Evolutionary conservation across 1,284 basidiomycete species (phyloP).

Genomic region (Sporisorium exsertum): DNA sequence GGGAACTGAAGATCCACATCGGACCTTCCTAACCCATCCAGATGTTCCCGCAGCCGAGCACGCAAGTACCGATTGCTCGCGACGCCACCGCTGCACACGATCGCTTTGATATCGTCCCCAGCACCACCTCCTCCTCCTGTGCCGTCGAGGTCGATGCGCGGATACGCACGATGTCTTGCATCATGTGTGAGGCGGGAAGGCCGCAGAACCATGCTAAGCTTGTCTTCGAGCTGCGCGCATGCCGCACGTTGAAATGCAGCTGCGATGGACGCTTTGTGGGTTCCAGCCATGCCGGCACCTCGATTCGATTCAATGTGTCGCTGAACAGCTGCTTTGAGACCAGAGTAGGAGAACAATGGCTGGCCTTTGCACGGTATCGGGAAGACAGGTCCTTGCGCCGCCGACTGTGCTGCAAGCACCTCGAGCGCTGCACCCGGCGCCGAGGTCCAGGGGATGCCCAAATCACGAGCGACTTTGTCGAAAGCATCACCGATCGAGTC

Average conservation of each 20-base stretch:
- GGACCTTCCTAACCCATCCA: conserved; percentile 30
- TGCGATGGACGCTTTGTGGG: conserved; percentile 29
- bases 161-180: conserved; percentile 8
- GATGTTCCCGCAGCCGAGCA: conserved; percentile 26
- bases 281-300: neutral
- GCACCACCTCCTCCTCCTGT: neutral
- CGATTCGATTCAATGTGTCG: conserved; percentile 32
- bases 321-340: conserved; percentile 53
- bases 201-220: conserved; percentile 48
- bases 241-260: conserved; percentile 60
- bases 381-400: conserved; percentile 13
- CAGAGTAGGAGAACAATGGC: conserved; percentile 62
- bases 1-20: conserved; percentile 60
- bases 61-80: conserved; percentile 62
- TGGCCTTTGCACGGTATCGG: conserved; percentile 54
- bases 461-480: conserved; percentile 62
- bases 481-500: conserved; percentile 67
- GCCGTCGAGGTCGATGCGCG: conserved; percentile 20
- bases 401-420: conserved; percentile 3
- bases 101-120: conserved; percentile 32
- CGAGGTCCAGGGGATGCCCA: conserved; percentile 60
- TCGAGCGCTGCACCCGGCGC: conserved; percentile 64
- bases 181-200: conserved; percentile 12
- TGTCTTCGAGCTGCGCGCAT: conserved; percentile 62
- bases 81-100: conserved; percentile 67